Evolutionary conservation across 805 yeast species (phyloP), one percentile per base, ranked within the genome.

Genomic region (Barnettozyma populi): DNA sequence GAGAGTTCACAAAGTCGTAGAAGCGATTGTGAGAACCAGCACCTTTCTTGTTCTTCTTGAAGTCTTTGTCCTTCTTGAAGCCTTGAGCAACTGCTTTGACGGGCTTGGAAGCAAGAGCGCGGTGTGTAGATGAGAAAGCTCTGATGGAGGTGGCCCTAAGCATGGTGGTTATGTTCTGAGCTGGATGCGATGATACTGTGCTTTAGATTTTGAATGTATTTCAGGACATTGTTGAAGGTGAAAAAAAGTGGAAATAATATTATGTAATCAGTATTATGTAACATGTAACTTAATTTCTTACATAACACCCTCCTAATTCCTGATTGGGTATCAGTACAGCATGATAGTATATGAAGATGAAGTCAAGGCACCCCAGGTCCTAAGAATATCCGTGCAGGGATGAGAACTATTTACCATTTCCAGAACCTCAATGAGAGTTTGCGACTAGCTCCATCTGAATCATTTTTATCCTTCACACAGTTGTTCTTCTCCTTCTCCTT

Each of bases 11-110:
- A 1, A 66, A 63, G n/a, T 63, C 62, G 23, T 53, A 52, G 64
- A 67, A 68, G 19, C 62, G 61, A 47, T 63, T 68, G 40, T 62
- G 63, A n/a, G 64, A 43, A 19, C 68, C 61, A 14, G 60, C 63
- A 11, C 59, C 41, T 35, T 52, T 52, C 37, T 47, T 53, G 38
- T 45, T 42, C 29, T 39, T 44, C 31, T 44, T 45, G 43, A 46
- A 48, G 23, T 45, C 49, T 40, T 36, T 47, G 36, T 47, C 54
- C 44, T 57, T 55, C 35, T 52, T 52, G 41, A 35, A 52, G 36
- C 54, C 54, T 36, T 47, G 46, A 2, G 53, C 52, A 21, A 50
- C 24, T 3, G 54, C 54, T 21, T 48, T 52, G 23, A 46, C 54
- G 16, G 50, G 46, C 27, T 48, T 50, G 9, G 52, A 48, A 11